Base-by-base conservation (phyloP, 1,139 yeast species). In the Wickerhamomyces sp. region DNA sequence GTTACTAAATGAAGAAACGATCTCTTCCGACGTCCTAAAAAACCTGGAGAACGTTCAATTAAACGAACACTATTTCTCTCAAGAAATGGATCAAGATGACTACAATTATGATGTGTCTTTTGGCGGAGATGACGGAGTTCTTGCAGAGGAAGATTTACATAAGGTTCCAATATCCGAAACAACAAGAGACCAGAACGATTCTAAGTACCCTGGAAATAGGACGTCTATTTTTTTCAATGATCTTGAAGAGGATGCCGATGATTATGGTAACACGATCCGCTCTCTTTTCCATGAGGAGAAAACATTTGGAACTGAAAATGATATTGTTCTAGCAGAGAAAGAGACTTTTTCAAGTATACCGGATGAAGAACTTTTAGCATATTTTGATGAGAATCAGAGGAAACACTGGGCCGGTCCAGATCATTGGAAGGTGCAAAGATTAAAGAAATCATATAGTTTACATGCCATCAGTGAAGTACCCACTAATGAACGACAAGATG, bases 331-430 rank as follows among this genome's bases (percentile, higher is more conserved):
- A 1, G 43, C 38, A n/a, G 41, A 38, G 7, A 25, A 19, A 3
- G 42, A 26, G 3, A 22, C 48, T 4, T 20, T 41, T 5, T 33
- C 55, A 6, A 66, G 65, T 34, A 66, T 77, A 5, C 61, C 79
- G 44, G 88, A 81, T 50, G 71, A 72, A 40, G 86, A 81, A 47
- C 65, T 87, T 32, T 76, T 88, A 75, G 81, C 87, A 2, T 85
- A 85, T 58, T 86, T 87, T 58, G 95, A 87, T 55, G 81, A 79
- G 42, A 72, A 75, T 28, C 68, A 86, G 61, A 74, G 72, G 45
- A 70, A 74, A 33, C 81, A 78, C 54, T 88, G 96, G 96, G 75
- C 95, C 25, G 97, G 97, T 6, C 92, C 96, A 2, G 94, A 87
- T 47, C 94, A 88, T 61, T 92, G 97, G 97, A 85, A 84, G 61